Evolutionary conservation across 1,284 basidiomycete genomes (phyloP).

Genomic region (Schizophyllum commune): DNA sequence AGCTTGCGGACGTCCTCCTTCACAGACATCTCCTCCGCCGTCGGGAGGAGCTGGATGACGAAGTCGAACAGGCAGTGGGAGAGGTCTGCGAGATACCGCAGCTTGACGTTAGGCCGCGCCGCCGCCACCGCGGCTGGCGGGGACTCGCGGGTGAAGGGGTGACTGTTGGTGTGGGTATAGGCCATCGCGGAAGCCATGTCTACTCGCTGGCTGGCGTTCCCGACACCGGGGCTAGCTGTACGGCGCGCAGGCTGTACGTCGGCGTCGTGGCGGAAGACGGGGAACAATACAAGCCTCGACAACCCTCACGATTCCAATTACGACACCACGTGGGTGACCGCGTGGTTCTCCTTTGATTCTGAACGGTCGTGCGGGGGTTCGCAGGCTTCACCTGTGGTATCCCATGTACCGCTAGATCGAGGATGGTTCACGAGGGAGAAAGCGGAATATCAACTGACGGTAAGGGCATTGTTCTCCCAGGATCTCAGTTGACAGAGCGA

Average conservation of each 20-base stretch:
- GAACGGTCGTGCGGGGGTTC: too few species aligned
- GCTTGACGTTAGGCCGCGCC: conserved; percentile 17
- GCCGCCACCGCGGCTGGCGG: not conserved
- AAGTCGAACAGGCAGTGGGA: conserved; percentile 74
- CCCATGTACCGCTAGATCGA: too few species aligned
- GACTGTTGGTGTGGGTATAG: not conserved
- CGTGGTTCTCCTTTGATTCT: too few species aligned
- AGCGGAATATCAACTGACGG: too few species aligned
- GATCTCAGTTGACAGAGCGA: too few species aligned
- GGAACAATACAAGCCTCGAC: not conserved
- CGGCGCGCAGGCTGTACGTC: not conserved
- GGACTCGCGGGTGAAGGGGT: not conserved
- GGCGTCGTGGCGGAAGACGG: not conserved
- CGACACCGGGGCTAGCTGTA: not conserved
- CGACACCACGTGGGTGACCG: not conserved
- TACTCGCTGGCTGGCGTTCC: not conserved
- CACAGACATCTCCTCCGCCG: conserved; percentile 81
- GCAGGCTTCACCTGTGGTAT: too few species aligned
- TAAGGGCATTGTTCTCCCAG: too few species aligned
- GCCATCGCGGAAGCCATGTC: not conserved
- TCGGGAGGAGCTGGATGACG: conserved; percentile 85
- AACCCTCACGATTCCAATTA: not conserved
- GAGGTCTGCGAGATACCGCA: conserved; percentile 61
- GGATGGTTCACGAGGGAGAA: too few species aligned
- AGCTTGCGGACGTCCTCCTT: conserved; percentile 96